phyloP scores from a whole-genome alignment of 768 basidiomycete genomes.

The Kwoniella bestiolae region DNA sequence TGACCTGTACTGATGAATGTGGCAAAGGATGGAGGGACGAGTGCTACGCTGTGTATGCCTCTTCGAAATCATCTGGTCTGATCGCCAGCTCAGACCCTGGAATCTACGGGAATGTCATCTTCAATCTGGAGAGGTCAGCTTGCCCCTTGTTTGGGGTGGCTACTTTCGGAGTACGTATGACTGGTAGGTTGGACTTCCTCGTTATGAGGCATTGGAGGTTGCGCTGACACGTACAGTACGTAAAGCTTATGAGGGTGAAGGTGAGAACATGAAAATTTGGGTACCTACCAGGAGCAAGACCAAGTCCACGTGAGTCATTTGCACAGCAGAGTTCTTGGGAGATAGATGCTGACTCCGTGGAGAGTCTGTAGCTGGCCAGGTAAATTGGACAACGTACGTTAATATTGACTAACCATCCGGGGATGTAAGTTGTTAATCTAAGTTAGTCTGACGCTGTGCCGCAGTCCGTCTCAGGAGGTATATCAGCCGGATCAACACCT shows the following conservation, averaged over 20 bases:
- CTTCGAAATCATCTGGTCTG: background rate
- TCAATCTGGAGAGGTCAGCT: constrained; percentile 87
- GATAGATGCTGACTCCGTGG: no score
- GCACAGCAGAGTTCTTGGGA: background rate
- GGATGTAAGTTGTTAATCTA: no score
- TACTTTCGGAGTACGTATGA: constrained; percentile 93
- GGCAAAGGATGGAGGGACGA: no score
- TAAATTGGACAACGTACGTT: constrained; percentile 73
- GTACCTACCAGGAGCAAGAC: constrained; percentile 80
- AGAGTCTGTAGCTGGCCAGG: constrained; percentile 77
- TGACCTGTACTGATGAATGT: no score
- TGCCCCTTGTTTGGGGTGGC: constrained; percentile 86
- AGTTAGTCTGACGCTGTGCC: background rate
- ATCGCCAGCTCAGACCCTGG: background rate
- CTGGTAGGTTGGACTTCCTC: no score
- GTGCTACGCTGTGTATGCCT: no score
- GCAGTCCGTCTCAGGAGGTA: constrained; percentile 73
- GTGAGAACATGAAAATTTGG: constrained; percentile 69
- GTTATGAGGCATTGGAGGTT: no score
- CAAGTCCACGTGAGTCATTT: constrained; percentile 77
- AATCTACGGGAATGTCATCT: constrained; percentile 62
- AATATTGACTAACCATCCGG: no score
- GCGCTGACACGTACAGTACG: no score
- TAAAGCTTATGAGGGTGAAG: constrained; percentile 56
- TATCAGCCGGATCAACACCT: constrained; percentile 73